A percentile compares a stretch with the other conserved stretches of the same genome.
Evolutionary conservation across 768 basidiomycete species (phyloP).

Genomic region (Suillus sp.): DNA sequence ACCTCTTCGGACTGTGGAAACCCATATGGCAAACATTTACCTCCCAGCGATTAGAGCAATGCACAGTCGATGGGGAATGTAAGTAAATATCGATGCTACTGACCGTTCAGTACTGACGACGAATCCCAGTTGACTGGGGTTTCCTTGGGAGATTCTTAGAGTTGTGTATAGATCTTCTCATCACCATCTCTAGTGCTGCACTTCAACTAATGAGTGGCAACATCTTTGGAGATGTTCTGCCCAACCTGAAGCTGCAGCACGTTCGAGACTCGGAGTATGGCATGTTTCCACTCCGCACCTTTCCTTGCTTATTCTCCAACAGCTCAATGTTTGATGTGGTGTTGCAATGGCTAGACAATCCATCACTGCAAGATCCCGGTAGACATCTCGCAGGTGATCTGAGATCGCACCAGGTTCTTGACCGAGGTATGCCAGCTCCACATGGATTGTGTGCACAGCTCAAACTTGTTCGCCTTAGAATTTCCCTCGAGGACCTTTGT

Average conservation of each 20-base stretch:
- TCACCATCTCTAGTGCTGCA: constrained; percentile 35
- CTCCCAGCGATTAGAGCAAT: constrained; percentile 25
- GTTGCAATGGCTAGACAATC: constrained; percentile 27
- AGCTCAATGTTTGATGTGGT: constrained; percentile 30
- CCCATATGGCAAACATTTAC: constrained; percentile 27
- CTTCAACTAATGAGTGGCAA: constrained; percentile 33
- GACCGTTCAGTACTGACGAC: constrained; percentile 9
- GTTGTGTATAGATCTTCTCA: constrained; percentile 42
- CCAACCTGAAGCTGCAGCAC: constrained; percentile 36
- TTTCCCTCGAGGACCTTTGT: constrained; percentile 46
- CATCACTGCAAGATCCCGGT: constrained; percentile 23
- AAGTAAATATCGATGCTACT: constrained; percentile 24
- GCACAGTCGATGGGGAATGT: constrained; percentile 47
- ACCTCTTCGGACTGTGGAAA: constrained; percentile 29
- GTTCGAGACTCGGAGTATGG: constrained; percentile 46
- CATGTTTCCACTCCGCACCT: background rate
- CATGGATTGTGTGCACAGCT: constrained; percentile 2
- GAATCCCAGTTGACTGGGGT: constrained; percentile 56
- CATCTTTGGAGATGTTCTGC: constrained; percentile 29
- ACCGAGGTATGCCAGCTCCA: constrained; percentile 25
- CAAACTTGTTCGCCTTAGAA: constrained; percentile 23
- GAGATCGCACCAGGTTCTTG: constrained; percentile 26
- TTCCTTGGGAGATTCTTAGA: constrained; percentile 50
- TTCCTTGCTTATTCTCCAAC: constrained; percentile 8
- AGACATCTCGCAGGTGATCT: constrained; percentile 26